Percentiles rank a stretch among this genome's conserved stretches.
Evolutionary conservation across 495 filamentous ascomycete species (phyloP).

Genomic region (Recurvomyces mirabilis): DNA sequence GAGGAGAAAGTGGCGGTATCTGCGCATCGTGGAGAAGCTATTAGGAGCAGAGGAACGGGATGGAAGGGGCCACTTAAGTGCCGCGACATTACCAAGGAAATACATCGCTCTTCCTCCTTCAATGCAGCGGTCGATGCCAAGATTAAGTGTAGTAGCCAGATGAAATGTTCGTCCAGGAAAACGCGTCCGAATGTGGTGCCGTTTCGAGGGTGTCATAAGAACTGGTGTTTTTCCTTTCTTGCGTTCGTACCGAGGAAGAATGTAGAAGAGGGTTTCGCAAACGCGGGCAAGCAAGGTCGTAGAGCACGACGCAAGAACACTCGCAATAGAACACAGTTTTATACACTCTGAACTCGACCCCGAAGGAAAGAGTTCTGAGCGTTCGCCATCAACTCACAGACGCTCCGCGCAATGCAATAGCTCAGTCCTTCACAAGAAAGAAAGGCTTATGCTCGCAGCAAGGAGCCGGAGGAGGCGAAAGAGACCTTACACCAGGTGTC

Average conservation of each 20-base stretch:
- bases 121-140: constrained; percentile 1
- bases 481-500: constrained; percentile 14
- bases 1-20: constrained; percentile 10
- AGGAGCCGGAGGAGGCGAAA: constrained; percentile 8
- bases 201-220: background rate
- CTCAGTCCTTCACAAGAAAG: too few relatives aligned
- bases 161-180: constrained; percentile 13
- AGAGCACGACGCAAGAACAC: constrained; percentile 29
- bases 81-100: constrained; percentile 24
- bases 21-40: background rate
- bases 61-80: constrained; percentile 26
- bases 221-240: background rate
- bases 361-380: too few relatives aligned
- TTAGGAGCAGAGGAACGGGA: constrained; percentile 24
- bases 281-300: constrained; percentile 22
- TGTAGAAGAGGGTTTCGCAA: constrained; percentile 19
- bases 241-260: constrained; percentile 12
- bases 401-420: constrained; percentile 3
- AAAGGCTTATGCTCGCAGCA: too few relatives aligned
- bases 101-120: constrained; percentile 7
- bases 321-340: constrained; percentile 21
- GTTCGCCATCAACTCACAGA: constrained; percentile 6
- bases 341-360: constrained; percentile 15
- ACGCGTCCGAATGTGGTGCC: background rate
- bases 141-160: background rate